These are phyloP conservation scores for Trichoderma lentiforme DNA, from an alignment of 2,329 filamentous ascomycete genomes.

Conservation along the genomic window DNA sequence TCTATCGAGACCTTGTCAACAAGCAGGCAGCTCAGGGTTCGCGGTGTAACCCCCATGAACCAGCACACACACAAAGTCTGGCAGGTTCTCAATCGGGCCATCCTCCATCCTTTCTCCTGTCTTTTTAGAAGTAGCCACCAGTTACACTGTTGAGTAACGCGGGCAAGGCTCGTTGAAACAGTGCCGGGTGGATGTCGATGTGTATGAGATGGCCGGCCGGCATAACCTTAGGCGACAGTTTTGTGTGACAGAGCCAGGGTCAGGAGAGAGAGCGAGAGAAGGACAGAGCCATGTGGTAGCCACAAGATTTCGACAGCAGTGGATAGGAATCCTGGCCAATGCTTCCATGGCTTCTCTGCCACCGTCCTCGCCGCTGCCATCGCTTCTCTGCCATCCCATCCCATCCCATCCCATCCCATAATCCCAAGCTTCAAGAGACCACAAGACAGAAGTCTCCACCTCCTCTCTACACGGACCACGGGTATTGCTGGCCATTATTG, in stretches of 20 bases:
- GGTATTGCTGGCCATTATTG: conserved; percentile 1
- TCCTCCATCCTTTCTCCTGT: neutral
- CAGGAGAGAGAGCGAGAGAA: neutral
- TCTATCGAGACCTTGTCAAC: neutral
- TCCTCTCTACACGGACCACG: neutral
- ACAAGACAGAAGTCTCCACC: neutral
- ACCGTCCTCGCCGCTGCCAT: neutral
- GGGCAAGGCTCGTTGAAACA: conserved; percentile 17
- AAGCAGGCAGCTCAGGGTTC: conserved; percentile 11
- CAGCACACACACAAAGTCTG: neutral
- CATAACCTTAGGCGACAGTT: conserved; percentile 1
- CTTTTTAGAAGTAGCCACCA: conserved; percentile 1
- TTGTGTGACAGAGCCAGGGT: conserved; percentile 1
- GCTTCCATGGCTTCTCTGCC: neutral
- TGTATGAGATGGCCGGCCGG: conserved; percentile 13
- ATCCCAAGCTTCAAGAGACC: neutral
- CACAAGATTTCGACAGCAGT: neutral
- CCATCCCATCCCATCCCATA: neutral
- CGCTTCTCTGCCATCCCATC: neutral
- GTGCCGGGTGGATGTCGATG: conserved; percentile 6
- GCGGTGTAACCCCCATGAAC: neutral
- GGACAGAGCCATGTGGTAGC: neutral
- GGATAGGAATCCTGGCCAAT: neutral
- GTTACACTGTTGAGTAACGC: conserved; percentile 10
- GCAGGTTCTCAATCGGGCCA: neutral